phyloP scores from a whole-genome alignment of 2,329 filamentous ascomycete species.

The Eutypella sp. region DNA sequence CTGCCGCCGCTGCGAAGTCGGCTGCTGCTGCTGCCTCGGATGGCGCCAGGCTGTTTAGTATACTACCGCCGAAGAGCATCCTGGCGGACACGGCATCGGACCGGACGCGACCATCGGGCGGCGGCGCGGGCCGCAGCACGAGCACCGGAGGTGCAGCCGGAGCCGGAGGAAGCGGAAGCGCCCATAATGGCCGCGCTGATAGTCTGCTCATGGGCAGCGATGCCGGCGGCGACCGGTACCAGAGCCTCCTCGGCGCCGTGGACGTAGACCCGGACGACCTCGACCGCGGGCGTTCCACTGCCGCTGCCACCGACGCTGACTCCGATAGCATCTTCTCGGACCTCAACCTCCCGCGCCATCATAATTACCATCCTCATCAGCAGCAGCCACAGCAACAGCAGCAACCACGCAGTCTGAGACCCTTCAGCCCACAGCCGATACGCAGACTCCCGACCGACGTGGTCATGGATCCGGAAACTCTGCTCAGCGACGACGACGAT shows the following conservation, averaged over 20 bases:
- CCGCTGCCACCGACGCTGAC: slow-evolving; percentile 35
- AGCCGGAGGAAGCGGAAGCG: too few species aligned
- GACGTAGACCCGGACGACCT: slow-evolving; percentile 22
- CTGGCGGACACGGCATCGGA: slow-evolving; percentile 47
- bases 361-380: too few species aligned
- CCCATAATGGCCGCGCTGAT: slow-evolving; percentile 43
- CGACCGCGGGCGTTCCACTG: slow-evolving; percentile 10
- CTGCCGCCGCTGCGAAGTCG: slow-evolving; percentile 19
- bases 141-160: slow-evolving; percentile 8
- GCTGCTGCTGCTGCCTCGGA: slow-evolving; percentile 26
- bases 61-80: slow-evolving; percentile 59
- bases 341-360: slow-evolving; percentile 38
- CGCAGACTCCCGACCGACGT: slow-evolving; percentile 25
- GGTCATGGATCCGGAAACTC: slow-evolving; percentile 28
- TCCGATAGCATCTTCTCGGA: slow-evolving; percentile 51
- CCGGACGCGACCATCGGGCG: slow-evolving; percentile 16
- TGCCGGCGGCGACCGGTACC: slow-evolving; percentile 46
- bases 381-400: too few species aligned
- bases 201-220: slow-evolving; percentile 48
- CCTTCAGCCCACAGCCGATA: slow-evolving; percentile 55
- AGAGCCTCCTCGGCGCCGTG: slow-evolving; percentile 50
- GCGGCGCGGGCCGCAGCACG: background rate
- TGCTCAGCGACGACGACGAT: slow-evolving; percentile 15
- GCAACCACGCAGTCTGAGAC: too few species aligned
- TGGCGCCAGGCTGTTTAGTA: slow-evolving; percentile 56